A percentile compares a stretch with the other conserved stretches of the same genome.
Evolutionary conservation across 129 eudicot species (phyloP).

Genomic region (Saussurea involucrata): DNA sequence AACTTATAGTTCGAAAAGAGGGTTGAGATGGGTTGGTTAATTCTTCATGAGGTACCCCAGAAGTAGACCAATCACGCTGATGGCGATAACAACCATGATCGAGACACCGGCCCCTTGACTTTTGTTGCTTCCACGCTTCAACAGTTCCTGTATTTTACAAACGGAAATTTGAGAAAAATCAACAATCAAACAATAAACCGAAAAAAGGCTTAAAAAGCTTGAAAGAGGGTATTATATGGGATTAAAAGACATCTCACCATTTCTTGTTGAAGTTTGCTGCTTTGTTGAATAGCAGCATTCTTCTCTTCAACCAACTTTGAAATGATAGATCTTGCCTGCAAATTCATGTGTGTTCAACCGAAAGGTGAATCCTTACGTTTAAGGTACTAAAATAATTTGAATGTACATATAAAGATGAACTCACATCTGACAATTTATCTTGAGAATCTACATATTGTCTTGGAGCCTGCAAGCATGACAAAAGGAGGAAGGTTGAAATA

Average conservation of each 20-base stretch:
- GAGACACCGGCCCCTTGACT: constrained; percentile 64
- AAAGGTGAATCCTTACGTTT: background rate
- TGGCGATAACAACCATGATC: constrained; percentile 39
- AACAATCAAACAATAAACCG: too few species aligned
- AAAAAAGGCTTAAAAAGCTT: background rate
- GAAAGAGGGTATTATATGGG: background rate
- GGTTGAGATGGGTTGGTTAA: constrained; percentile 12
- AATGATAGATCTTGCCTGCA: constrained; percentile 66
- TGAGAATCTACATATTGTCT: constrained; percentile 42
- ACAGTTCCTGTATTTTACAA: constrained; percentile 40
- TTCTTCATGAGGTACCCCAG: constrained; percentile 71
- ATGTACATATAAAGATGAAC: background rate
- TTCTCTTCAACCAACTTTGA: constrained; percentile 72
- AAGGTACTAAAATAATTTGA: background rate
- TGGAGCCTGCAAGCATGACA: constrained; percentile 32
- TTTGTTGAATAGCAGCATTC: constrained; percentile 58
- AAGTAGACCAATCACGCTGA: constrained; percentile 65
- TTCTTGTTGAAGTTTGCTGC: constrained; percentile 62
- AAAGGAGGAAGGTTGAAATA: constrained; percentile 5
- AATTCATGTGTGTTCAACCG: background rate
- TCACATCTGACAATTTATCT: constrained; percentile 62
- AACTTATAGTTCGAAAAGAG: background rate
- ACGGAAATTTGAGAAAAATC: background rate
- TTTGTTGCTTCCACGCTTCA: constrained; percentile 52
- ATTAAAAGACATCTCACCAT: constrained; percentile 45